Evolutionary conservation across 2,329 filamentous ascomycete species (phyloP).

Genomic region (Aspergillus japonicus): DNA sequence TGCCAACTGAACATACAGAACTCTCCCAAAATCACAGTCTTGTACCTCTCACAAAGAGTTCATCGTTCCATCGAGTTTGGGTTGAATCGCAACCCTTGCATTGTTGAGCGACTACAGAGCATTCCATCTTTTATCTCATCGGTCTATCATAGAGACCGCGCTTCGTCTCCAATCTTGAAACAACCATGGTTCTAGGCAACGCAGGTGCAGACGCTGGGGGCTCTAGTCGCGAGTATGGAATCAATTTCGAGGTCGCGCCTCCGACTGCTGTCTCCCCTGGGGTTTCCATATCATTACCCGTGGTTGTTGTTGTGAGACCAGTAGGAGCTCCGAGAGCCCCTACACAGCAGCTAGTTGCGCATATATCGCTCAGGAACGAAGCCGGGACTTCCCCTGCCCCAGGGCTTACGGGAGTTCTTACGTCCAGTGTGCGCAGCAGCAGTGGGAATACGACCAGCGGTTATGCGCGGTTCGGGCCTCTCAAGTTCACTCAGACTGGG

Average conservation of each 20-base stretch:
- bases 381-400: conserved; percentile 19
- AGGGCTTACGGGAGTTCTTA: conserved; percentile 29
- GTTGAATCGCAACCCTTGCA: neutral
- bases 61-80: neutral
- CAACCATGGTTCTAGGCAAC: conserved; percentile 18
- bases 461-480: conserved; percentile 29
- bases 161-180: too few relatives aligned
- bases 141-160: neutral
- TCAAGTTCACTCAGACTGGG: conserved; percentile 30
- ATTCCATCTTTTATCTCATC: neutral
- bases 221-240: conserved; percentile 28
- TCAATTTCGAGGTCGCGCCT: conserved; percentile 32
- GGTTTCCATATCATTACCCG: conserved; percentile 31
- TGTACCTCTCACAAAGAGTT: neutral
- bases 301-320: conserved; percentile 31
- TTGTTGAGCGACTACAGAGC: neutral
- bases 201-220: conserved; percentile 9
- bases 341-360: conserved; percentile 30
- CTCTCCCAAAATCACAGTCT: neutral
- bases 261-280: conserved; percentile 27
- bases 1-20: too few relatives aligned
- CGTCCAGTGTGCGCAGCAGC: conserved; percentile 34
- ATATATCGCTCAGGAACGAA: conserved; percentile 30
- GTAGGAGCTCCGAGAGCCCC: conserved; percentile 24
- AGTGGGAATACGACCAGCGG: conserved; percentile 30